Evolutionary conservation across 2,329 filamentous ascomycete genomes (phyloP).

Genomic region (Thielaviopsis musarum): DNA sequence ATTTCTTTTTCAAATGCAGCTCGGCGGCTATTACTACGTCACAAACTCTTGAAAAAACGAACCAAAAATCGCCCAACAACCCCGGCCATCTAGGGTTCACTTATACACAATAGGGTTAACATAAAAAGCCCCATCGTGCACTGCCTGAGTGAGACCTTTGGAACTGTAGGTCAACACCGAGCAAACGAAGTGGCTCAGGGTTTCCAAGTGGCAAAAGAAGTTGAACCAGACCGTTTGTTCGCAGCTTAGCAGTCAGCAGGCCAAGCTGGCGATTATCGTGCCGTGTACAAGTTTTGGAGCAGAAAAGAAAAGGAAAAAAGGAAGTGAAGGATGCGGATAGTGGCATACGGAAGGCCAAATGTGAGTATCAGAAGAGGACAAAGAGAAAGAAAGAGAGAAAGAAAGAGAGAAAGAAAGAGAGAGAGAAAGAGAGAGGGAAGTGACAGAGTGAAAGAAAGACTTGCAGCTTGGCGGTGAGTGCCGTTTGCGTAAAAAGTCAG

Average conservation of each 20-base stretch:
- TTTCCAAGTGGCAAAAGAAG: neutral
- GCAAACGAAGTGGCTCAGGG: neutral
- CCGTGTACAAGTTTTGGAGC: neutral
- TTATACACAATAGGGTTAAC: neutral
- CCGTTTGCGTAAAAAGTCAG: too few species aligned
- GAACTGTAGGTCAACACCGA: too few species aligned
- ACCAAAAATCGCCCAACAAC: too few species aligned
- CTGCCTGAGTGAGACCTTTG: neutral
- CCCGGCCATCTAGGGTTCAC: neutral
- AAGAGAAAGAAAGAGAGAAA: neutral
- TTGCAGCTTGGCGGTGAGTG: too few species aligned
- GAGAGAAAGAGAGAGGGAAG: neutral
- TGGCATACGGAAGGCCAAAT: neutral
- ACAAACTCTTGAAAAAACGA: too few species aligned
- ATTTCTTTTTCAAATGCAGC: too few species aligned
- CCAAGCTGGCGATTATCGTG: neutral
- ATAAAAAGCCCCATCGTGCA: neutral
- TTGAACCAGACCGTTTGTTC: neutral
- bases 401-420: neutral
- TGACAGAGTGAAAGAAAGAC: too few species aligned
- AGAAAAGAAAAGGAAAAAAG: neutral
- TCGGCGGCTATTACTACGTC: too few species aligned
- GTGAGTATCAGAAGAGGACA: neutral
- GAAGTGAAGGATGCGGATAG: neutral
- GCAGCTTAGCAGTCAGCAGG: neutral